Percentiles rank a stretch among this genome's conserved stretches.
These are phyloP conservation scores for Ottelia alismoides DNA, from an alignment of 106 monocot species.

Conservation along the genomic window DNA sequence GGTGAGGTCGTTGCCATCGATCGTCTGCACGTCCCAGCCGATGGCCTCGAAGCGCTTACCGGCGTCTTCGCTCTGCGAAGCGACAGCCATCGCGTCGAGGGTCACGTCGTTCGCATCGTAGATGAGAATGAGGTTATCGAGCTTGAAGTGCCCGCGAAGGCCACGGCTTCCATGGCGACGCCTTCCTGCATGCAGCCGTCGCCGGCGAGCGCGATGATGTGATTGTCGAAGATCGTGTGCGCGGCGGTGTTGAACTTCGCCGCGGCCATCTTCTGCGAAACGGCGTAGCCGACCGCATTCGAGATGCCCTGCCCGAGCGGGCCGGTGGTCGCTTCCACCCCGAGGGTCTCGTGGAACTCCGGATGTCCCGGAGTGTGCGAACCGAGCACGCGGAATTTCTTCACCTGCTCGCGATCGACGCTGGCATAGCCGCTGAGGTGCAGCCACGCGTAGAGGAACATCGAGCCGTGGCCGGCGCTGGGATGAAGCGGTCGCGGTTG, in stretches of 20 bases:
- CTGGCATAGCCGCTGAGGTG: neutral
- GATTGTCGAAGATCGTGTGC: neutral
- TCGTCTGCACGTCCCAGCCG: neutral
- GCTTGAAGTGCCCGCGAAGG: neutral
- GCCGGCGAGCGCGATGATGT: neutral
- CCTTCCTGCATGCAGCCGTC: neutral
- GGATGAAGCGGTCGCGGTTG: slow-evolving; percentile 1
- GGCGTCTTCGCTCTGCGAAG: neutral
- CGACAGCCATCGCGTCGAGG: neutral
- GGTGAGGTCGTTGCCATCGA: neutral
- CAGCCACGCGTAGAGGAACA: neutral
- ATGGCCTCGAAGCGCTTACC: neutral
- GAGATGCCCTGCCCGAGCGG: neutral
- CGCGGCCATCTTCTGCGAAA: neutral
- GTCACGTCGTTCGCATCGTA: neutral
- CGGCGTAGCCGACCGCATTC: neutral
- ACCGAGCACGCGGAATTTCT: slow-evolving; percentile 1
- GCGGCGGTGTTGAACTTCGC: neutral
- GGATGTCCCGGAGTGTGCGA: neutral
- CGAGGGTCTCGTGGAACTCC: neutral
- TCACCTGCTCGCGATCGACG: neutral
- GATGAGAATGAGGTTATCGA: neutral
- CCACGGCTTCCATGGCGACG: neutral
- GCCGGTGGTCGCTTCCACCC: neutral
- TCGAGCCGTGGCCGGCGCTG: slow-evolving; percentile 4